phyloP scores from a whole-genome alignment of 306 rosid species.

The Mucuna pruriens region DNA sequence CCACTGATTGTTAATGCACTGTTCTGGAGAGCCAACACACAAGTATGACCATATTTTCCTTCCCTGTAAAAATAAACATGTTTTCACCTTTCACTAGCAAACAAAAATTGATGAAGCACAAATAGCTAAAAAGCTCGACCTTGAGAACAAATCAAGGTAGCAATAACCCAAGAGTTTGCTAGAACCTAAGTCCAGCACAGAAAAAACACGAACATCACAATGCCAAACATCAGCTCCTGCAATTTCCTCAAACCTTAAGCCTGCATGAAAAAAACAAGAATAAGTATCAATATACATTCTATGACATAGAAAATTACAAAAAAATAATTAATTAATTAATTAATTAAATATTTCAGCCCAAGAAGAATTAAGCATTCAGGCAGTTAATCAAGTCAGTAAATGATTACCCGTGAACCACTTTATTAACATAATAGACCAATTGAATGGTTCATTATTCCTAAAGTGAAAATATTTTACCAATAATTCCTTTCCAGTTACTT shows the following conservation, averaged over 20 bases:
- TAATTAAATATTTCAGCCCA: not conserved
- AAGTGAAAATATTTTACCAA: not conserved
- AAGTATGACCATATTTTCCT: constrained; percentile 81
- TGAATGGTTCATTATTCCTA: constrained; percentile 22
- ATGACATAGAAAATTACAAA: not conserved
- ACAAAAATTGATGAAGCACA: constrained; percentile 19
- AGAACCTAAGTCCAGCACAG: constrained; percentile 79
- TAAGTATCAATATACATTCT: constrained; percentile 14
- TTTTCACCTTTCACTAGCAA: constrained; percentile 37
- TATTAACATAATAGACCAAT: not conserved
- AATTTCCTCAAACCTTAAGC: constrained; percentile 87
- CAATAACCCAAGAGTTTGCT: constrained; percentile 86
- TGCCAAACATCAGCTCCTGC: constrained; percentile 88
- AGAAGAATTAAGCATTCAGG: constrained; percentile 16
- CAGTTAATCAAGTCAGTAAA: not conserved
- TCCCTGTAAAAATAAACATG: constrained; percentile 61
- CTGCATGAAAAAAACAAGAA: constrained; percentile 47
- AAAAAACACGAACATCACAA: constrained; percentile 72
- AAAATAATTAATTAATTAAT: not conserved
- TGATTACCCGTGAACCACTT: not conserved
- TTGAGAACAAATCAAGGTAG: constrained; percentile 78
- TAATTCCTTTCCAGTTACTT: constrained; percentile 17
- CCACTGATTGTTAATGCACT: constrained; percentile 67
- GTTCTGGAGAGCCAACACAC: constrained; percentile 94
- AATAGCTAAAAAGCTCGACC: constrained; percentile 53